These are phyloP conservation scores for Stentor coeruleus DNA, from an alignment of 73 alveolate genomes.

Conservation along the genomic window DNA sequence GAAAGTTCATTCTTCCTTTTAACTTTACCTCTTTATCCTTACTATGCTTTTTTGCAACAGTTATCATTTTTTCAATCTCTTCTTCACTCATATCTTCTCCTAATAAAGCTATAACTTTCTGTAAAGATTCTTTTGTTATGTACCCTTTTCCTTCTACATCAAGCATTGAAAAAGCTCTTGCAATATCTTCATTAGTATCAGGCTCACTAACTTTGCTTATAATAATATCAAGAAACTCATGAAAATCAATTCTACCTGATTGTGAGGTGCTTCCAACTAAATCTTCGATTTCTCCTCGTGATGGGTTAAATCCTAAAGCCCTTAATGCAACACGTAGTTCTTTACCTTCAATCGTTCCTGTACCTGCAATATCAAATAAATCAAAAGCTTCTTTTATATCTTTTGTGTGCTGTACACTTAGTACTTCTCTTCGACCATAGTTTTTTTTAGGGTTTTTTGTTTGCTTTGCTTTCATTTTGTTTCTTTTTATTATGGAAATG, in stretches of 20 bases:
- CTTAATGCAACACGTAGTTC: slow-evolving; percentile 92
- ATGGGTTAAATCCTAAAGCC: slow-evolving; percentile 96
- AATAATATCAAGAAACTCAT: slow-evolving; percentile 94
- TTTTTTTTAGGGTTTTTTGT: slow-evolving; percentile 43
- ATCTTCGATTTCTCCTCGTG: slow-evolving; percentile 88
- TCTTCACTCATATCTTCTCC: slow-evolving; percentile 26
- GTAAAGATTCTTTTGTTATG: slow-evolving; percentile 26
- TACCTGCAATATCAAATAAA: slow-evolving; percentile 53
- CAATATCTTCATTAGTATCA: slow-evolving; percentile 70
- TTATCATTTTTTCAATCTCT: slow-evolving; percentile 23
- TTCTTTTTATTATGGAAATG: too few relatives aligned
- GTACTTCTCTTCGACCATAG: slow-evolving; percentile 40
- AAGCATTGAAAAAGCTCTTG: slow-evolving; percentile 64
- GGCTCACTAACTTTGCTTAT: slow-evolving; percentile 92
- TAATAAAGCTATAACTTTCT: neutral
- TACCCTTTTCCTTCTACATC: slow-evolving; percentile 4
- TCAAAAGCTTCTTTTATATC: slow-evolving; percentile 64
- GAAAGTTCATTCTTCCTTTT: too few relatives aligned
- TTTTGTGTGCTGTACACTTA: slow-evolving; percentile 44
- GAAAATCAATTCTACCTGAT: slow-evolving; percentile 90
- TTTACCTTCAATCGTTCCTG: slow-evolving; percentile 87
- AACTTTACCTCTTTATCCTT: neutral
- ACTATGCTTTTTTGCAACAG: neutral
- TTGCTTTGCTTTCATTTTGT: too few relatives aligned
- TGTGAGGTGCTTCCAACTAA: slow-evolving; percentile 77